Evolutionary conservation across 441 rosid species (phyloP).

Genomic region (Mallotus japonicus): DNA sequence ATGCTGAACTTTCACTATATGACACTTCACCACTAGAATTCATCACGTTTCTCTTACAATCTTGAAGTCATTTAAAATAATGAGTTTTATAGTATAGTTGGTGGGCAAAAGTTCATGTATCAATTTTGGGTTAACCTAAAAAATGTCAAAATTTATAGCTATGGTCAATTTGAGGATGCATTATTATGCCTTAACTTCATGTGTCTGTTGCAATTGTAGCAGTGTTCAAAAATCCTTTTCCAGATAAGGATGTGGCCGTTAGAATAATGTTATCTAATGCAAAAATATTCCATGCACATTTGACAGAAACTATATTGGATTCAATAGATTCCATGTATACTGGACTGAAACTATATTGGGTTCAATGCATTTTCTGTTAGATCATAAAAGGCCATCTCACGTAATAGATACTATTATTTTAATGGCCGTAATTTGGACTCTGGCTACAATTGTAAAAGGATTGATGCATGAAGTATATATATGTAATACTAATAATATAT

Average conservation of each 20-base stretch:
- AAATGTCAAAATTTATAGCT: not conserved
- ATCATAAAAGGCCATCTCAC: not conserved
- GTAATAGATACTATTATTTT: not conserved
- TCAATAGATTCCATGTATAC: too few relatives aligned
- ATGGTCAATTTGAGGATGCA: not conserved
- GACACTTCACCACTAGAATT: not conserved
- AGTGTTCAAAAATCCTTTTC: not conserved
- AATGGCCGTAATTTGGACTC: not conserved
- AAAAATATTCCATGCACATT: not conserved
- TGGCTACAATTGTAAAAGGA: not conserved
- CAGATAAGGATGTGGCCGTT: not conserved
- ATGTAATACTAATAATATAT: not conserved
- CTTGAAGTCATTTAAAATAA: not conserved
- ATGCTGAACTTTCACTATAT: conserved; percentile 1
- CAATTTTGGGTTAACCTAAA: not conserved
- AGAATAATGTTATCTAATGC: not conserved
- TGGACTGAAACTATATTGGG: too few relatives aligned
- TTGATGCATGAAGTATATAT: not conserved
- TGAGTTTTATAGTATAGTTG: not conserved
- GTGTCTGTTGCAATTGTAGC: not conserved
- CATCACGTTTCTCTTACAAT: not conserved
- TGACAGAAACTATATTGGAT: too few relatives aligned
- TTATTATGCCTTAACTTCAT: not conserved
- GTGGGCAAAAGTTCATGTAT: not conserved
- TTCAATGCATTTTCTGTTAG: not conserved